Evolutionary conservation across 164 flowering plant species (phyloP).

Genomic region (Piper betle): DNA sequence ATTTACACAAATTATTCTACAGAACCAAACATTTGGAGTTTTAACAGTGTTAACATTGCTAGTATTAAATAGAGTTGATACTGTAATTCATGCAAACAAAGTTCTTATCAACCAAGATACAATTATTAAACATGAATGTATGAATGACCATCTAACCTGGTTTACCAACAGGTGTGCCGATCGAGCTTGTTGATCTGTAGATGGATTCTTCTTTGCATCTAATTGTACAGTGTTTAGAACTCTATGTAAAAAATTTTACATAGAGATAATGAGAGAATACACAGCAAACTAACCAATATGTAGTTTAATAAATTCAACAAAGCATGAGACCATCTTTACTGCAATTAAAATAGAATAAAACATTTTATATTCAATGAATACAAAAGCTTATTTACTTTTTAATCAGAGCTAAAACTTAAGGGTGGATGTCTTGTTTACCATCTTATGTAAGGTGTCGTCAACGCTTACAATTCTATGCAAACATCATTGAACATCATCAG

Average conservation of each 20-base stretch:
- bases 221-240: conserved; percentile 78
- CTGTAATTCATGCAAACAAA: neutral
- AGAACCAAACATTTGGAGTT: too few relatives aligned
- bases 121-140: neutral
- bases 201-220: conserved; percentile 76
- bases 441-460: too few relatives aligned
- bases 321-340: too few relatives aligned
- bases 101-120: neutral
- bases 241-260: conserved; percentile 24
- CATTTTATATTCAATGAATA: too few relatives aligned
- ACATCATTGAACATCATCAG: too few relatives aligned
- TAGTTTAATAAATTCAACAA: neutral
- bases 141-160: conserved; percentile 43
- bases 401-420: too few relatives aligned
- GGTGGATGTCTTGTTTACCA: too few relatives aligned
- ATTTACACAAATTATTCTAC: too few relatives aligned
- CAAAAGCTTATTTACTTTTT: too few relatives aligned
- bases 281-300: neutral
- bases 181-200: conserved; percentile 34
- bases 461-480: too few relatives aligned
- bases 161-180: conserved; percentile 54
- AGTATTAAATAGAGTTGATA: neutral
- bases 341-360: too few relatives aligned
- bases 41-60: neutral
- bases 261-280: neutral